Percentiles rank a stretch among this genome's conserved stretches.
Conservation (phyloP, 228 moss, liverwort and hornwort species). For the Sphagnum fallax region DNA sequence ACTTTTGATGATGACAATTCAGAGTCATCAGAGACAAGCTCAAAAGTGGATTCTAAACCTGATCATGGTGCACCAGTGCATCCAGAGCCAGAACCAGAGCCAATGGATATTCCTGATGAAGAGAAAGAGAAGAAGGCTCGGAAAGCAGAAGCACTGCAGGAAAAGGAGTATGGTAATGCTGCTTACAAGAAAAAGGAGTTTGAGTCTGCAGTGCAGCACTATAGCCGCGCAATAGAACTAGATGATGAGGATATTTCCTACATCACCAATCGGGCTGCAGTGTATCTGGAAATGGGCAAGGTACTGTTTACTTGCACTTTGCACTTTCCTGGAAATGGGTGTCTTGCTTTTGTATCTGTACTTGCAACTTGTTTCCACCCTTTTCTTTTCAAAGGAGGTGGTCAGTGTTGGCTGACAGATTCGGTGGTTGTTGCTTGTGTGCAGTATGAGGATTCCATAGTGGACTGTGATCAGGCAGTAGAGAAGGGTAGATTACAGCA, state of each 20-base stretch:
- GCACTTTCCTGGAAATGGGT: neutral
- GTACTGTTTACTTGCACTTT: slow-evolving; percentile 12
- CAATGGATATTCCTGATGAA: slow-evolving; percentile 60
- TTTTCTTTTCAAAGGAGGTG: too few relatives aligned
- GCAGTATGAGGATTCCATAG: slow-evolving; percentile 83
- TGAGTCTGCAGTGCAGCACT: slow-evolving; percentile 79
- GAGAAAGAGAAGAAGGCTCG: slow-evolving; percentile 50
- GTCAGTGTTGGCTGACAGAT: too few relatives aligned
- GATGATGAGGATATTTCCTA: slow-evolving; percentile 89
- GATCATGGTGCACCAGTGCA: slow-evolving; percentile 29
- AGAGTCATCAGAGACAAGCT: slow-evolving; percentile 17
- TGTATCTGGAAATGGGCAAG: slow-evolving; percentile 92
- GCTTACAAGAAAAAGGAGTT: slow-evolving; percentile 93
- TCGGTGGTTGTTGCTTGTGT: slow-evolving; percentile 2
- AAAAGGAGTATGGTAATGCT: slow-evolving; percentile 88
- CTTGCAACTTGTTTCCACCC: too few relatives aligned
- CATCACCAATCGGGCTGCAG: slow-evolving; percentile 89
- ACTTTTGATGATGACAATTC: slow-evolving; percentile 34
- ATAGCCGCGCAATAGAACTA: slow-evolving; percentile 73
- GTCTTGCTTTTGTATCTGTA: too few relatives aligned
- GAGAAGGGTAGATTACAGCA: slow-evolving; percentile 81
- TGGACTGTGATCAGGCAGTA: slow-evolving; percentile 79
- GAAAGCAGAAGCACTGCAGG: slow-evolving; percentile 71
- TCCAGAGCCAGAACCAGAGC: slow-evolving; percentile 46
- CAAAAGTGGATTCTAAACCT: slow-evolving; percentile 17